Conservation (phyloP, 2,329 filamentous ascomycete genomes). For the Phialophora chinensis region DNA sequence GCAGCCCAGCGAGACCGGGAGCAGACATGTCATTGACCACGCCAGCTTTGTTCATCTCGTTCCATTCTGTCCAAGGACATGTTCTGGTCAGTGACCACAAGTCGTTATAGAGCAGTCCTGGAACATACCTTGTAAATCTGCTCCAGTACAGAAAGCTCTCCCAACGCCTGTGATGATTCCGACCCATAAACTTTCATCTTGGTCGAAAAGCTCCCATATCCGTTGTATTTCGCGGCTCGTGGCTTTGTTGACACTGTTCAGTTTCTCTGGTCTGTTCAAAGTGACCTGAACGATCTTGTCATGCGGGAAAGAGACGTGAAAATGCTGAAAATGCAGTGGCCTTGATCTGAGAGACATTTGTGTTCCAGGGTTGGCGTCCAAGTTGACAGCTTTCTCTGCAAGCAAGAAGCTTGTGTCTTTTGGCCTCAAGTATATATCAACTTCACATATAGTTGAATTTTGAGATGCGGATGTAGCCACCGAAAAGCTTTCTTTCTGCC, state of each 20-base stretch:
- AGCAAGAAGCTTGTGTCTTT: not conserved
- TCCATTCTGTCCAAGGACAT: constrained; percentile 37
- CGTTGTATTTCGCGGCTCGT: constrained; percentile 50
- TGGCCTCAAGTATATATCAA: not conserved
- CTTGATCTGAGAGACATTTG: constrained; percentile 41
- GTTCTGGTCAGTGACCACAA: not conserved
- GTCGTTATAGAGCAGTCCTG: not conserved
- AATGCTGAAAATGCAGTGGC: constrained; percentile 13
- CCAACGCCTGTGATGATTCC: constrained; percentile 52
- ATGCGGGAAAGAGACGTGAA: constrained; percentile 49
- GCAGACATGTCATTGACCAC: constrained; percentile 36
- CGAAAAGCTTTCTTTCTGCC: not conserved
- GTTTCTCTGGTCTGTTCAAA: constrained; percentile 49
- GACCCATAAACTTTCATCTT: constrained; percentile 49
- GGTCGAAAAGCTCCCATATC: constrained; percentile 53
- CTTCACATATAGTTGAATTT: not conserved
- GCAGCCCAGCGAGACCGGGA: constrained; percentile 41
- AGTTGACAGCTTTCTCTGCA: not conserved
- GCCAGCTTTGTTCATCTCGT: constrained; percentile 31
- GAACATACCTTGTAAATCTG: constrained; percentile 53
- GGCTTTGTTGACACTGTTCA: constrained; percentile 53
- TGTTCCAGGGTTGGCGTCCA: constrained; percentile 4
- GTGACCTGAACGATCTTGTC: constrained; percentile 55
- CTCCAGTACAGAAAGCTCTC: constrained; percentile 52
- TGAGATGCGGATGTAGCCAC: not conserved